phyloP scores from a whole-genome alignment of 108 stramenopile species.

The Cyclostephanos tholiformis region DNA sequence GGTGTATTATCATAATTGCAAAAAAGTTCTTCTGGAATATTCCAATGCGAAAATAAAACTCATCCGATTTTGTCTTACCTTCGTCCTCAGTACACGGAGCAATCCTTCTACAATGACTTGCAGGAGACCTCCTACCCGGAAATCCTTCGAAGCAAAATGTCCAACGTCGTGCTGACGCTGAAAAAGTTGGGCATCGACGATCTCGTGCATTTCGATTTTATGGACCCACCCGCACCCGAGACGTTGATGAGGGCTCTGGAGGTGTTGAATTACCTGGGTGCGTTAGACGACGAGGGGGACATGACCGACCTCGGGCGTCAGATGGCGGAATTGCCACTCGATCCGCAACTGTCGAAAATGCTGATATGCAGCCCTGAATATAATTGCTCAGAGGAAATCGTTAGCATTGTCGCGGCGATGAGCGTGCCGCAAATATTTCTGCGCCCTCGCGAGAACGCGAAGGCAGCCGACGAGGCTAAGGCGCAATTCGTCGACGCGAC shows the following conservation, averaged over 20 bases:
- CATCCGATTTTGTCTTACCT: too few species aligned
- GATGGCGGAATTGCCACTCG: slow-evolving; percentile 97
- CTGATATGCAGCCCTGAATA: slow-evolving; percentile 95
- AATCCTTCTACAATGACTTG: slow-evolving; percentile 94
- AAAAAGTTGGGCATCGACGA: slow-evolving; percentile 98
- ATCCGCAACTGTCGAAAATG: slow-evolving; percentile 92
- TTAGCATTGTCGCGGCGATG: slow-evolving; percentile 94
- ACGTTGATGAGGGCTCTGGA: slow-evolving; percentile 99
- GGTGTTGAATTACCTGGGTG: slow-evolving; percentile 96
- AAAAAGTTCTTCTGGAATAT: too few species aligned
- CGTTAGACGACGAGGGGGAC: slow-evolving; percentile 97
- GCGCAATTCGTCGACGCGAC: slow-evolving; percentile 96
- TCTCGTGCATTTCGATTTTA: slow-evolving; percentile 99
- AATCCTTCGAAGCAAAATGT: slow-evolving; percentile 94
- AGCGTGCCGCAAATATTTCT: slow-evolving; percentile 96
- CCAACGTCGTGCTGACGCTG: slow-evolving; percentile 93
- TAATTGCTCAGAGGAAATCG: slow-evolving; percentile 95
- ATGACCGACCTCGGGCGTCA: slow-evolving; percentile 95
- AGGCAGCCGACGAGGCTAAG: slow-evolving; percentile 97
- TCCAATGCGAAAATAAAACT: too few species aligned
- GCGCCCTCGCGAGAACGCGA: slow-evolving; percentile 94
- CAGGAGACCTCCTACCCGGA: slow-evolving; percentile 99
- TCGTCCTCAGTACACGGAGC: slow-evolving; percentile 89
- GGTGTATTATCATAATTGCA: too few species aligned
- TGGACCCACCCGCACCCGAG: slow-evolving; percentile 99